Evolutionary conservation across 768 basidiomycete species (phyloP).

Genomic region (Lactarius sp.): DNA sequence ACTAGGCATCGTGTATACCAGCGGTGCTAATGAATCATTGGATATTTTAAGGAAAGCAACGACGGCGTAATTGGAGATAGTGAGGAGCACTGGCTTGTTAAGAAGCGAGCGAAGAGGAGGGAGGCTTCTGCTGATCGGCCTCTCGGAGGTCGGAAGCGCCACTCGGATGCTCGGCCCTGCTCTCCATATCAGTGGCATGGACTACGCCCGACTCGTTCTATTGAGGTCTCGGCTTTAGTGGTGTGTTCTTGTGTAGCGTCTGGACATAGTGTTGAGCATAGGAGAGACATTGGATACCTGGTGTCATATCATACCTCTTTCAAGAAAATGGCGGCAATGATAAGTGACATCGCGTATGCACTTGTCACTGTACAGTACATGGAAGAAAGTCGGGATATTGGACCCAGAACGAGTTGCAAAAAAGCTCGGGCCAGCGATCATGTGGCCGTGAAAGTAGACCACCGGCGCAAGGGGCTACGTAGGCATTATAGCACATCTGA

Average conservation of each 20-base stretch:
- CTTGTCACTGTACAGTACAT: slow-evolving; percentile 33
- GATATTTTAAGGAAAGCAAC: background rate
- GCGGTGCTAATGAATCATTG: background rate
- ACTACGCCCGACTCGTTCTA: too few relatives aligned
- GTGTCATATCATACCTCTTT: slow-evolving; percentile 24
- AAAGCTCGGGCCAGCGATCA: slow-evolving; percentile 22
- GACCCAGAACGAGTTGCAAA: slow-evolving; percentile 24
- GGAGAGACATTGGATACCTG: slow-evolving; percentile 32
- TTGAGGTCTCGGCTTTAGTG: slow-evolving; percentile 28
- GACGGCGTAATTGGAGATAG: background rate
- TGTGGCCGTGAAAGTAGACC: slow-evolving; percentile 27
- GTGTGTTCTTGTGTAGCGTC: background rate
- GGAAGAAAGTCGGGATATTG: slow-evolving; percentile 32
- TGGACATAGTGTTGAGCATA: slow-evolving; percentile 34
- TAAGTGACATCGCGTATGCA: slow-evolving; percentile 29
- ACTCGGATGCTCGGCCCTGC: background rate
- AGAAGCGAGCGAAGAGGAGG: background rate
- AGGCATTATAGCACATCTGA: slow-evolving; percentile 3
- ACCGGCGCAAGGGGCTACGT: slow-evolving; percentile 23
- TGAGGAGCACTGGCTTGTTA: background rate
- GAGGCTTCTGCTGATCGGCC: background rate
- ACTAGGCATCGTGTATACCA: background rate
- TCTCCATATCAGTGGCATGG: background rate
- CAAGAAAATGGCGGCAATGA: slow-evolving; percentile 29
- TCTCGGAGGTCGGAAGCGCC: background rate